Percentiles rank a stretch among this genome's conserved stretches.
These are phyloP conservation scores for Suillus subaureus DNA, from an alignment of 768 basidiomycete species.

Conservation along the genomic window DNA sequence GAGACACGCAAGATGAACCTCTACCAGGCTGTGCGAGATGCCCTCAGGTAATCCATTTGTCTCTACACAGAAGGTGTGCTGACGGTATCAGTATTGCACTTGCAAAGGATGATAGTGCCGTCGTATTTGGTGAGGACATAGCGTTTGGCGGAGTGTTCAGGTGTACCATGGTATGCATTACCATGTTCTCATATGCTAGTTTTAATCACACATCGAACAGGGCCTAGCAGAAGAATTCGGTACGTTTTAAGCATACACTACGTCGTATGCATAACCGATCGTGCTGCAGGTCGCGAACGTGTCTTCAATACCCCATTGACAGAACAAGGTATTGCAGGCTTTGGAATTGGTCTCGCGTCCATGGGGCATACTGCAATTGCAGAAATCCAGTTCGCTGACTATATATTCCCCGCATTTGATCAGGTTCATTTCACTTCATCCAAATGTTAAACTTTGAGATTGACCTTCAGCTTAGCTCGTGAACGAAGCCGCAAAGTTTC, in stretches of 20 bases:
- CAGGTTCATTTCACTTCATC: constrained; percentile 34
- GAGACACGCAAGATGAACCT: constrained; percentile 95
- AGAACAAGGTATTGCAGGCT: constrained; percentile 93
- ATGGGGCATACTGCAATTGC: constrained; percentile 84
- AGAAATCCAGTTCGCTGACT: no score
- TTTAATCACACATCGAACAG: constrained; percentile 37
- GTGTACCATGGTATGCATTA: constrained; percentile 74
- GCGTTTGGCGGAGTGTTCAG: constrained; percentile 95
- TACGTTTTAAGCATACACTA: constrained; percentile 31
- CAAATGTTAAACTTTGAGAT: no score
- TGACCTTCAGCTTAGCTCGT: constrained; percentile 57
- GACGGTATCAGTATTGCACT: constrained; percentile 67
- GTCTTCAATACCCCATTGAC: constrained; percentile 96
- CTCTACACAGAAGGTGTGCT: constrained; percentile 2
- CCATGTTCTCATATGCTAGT: constrained; percentile 2
- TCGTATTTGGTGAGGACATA: constrained; percentile 91
- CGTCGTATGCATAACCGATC: constrained; percentile 3
- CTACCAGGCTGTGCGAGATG: constrained; percentile 91
- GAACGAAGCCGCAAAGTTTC: constrained; percentile 92
- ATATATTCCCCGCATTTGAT: constrained; percentile 66
- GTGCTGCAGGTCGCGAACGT: constrained; percentile 73
- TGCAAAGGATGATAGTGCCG: constrained; percentile 80
- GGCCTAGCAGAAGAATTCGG: constrained; percentile 94
- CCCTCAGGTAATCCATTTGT: constrained; percentile 62
- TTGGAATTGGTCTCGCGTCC: constrained; percentile 86